A percentile compares a stretch with the other conserved stretches of the same genome.
phyloP scores from a whole-genome alignment of 2,329 filamentous ascomycete genomes.

The Botryosphaeria agaves region DNA sequence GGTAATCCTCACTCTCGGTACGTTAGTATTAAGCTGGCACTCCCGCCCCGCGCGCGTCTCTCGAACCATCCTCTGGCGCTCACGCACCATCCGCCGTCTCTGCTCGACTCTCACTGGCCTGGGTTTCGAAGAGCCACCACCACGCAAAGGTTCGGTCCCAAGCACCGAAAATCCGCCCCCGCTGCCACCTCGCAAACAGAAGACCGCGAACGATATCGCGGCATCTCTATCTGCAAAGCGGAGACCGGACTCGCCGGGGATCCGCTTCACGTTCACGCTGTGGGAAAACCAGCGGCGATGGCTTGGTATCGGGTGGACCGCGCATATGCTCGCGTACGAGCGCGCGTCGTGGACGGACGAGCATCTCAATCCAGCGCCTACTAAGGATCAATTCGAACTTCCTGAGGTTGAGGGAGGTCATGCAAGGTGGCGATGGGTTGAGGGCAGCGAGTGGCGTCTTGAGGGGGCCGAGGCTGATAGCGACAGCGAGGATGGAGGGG shows the following conservation, averaged over 20 bases:
- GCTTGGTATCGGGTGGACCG: conserved; percentile 91
- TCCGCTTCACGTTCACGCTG: conserved; percentile 90
- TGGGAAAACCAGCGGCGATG: conserved; percentile 95
- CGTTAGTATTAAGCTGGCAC: conserved; percentile 79
- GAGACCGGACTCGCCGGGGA: conserved; percentile 44
- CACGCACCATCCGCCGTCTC: conserved; percentile 51
- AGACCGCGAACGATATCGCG: conserved; percentile 28
- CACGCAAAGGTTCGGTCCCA: too few relatives aligned
- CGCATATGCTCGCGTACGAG: conserved; percentile 79
- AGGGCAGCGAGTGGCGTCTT: conserved; percentile 71
- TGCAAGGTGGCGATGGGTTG: conserved; percentile 64
- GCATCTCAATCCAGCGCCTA: conserved; percentile 64
- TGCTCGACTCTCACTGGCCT: conserved; percentile 66
- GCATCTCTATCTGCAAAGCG: conserved; percentile 22
- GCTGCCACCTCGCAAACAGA: conserved; percentile 23
- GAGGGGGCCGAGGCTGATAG: conserved; percentile 40
- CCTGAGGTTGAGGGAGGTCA: conserved; percentile 48
- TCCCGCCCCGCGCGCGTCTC: conserved; percentile 72
- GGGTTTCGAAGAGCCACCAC: conserved; percentile 23
- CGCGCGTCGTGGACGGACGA: conserved; percentile 89
- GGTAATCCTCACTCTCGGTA: conserved; percentile 72
- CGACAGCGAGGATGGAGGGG: conserved; percentile 39
- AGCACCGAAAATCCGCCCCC: conserved; percentile 17
- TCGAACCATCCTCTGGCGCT: conserved; percentile 81
- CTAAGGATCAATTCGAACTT: conserved; percentile 54